Evolutionary conservation across 2,329 filamentous ascomycete genomes (phyloP), one percentile per base, ranked within the genome.

Genomic region (Chaetomiaceae sp.): DNA sequence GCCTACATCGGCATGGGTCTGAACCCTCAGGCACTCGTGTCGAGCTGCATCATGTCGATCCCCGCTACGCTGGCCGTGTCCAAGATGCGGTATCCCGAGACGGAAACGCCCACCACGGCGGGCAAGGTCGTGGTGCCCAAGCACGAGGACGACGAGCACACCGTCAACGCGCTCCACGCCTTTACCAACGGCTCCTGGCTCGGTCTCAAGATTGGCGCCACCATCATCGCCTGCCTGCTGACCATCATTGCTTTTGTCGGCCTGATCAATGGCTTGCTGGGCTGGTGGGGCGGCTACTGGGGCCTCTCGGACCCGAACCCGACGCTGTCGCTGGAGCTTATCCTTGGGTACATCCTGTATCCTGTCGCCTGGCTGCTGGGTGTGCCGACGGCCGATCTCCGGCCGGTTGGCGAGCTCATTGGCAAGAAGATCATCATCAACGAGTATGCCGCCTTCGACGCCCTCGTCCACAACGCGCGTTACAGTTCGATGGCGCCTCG

Each of bases 11-110:
- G 78, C 25, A 83, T 96, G 64, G 91, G 91, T 37, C 78, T 96
- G 51, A 94, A 91, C 69, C 77, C 88, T 1, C 87, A 95, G 68
- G 91, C 89, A 3, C 77, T 96, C 43, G 87, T 96, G 25, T 95
- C 89, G 2, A 91, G 88, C 7, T 96, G 91, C 67, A 91, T 96
- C 69, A 96, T 96, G 91, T 91, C 87, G 63, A 96, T 96, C 59
- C 91, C 91, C 0, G 91, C 91, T 1, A 95, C 90, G 3, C 79
- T 96, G 14, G 91, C 91, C 47, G 85, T 94, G 57, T 92, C 88
- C 59, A 96, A 96, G 74, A 79, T 96, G 64, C 87, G 91, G 53
- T 96, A 87, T 69, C 91, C 91, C 3, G 91, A 96, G 73, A 86
- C 83, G 3, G 89, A 95, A 69, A 88, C 92, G 70, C 88, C 89